phyloP scores from a whole-genome alignment of 306 rosid genomes.

The peach (Prunus persica) region Prunus_persica_NCBIv2 NC_034009.1:37065501-37066000 shows the following conservation, averaged over 20 bases:
- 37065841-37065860: no score
- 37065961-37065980: background rate
- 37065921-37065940: background rate
- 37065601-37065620: slow-evolving; percentile 6
- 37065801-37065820: slow-evolving; percentile 2
- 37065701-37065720: slow-evolving; percentile 1
- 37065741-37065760: slow-evolving; percentile 5
- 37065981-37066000: slow-evolving; percentile 8
- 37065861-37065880: slow-evolving; percentile 12
- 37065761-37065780: background rate
- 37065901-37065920: background rate
- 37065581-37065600: slow-evolving; percentile 5
- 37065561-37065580: slow-evolving; percentile 16
- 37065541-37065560: slow-evolving; percentile 9
- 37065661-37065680: background rate
- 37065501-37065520: background rate
- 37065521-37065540: background rate
- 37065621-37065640: slow-evolving; percentile 12
- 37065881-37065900: slow-evolving; percentile 2
- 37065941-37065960: slow-evolving; percentile 7
- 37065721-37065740: background rate
- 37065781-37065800: slow-evolving; percentile 1
- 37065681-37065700: background rate
- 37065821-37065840: background rate
- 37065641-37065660: slow-evolving; percentile 5